Evolutionary conservation across 345 rosid species (phyloP).

Genomic region (Viola odorata): DNA sequence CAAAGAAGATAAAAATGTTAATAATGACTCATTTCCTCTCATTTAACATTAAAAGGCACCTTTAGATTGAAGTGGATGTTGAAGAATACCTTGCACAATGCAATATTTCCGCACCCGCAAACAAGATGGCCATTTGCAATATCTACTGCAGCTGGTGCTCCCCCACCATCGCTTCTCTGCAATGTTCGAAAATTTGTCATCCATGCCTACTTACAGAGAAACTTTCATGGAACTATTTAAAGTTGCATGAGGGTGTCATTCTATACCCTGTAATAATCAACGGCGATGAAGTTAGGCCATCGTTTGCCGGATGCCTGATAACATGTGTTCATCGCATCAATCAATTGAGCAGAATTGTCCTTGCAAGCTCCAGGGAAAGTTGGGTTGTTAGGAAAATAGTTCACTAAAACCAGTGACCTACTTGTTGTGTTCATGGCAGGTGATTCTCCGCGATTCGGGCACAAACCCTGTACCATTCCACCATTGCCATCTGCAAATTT

Average conservation of each 20-base stretch:
- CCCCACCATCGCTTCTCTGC: constrained; percentile 32
- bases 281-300: constrained; percentile 31
- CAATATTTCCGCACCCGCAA: constrained; percentile 28
- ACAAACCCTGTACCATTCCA: constrained; percentile 20
- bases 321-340: constrained; percentile 20
- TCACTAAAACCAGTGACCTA: constrained; percentile 16
- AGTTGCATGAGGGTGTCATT: too few species aligned
- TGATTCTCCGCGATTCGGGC: constrained; percentile 25
- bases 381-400: constrained; percentile 17
- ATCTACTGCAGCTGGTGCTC: constrained; percentile 25
- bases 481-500: constrained; percentile 18
- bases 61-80: neutral
- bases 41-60: neutral
- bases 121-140: constrained; percentile 22
- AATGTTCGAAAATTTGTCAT: too few species aligned
- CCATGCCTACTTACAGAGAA: too few species aligned
- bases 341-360: constrained; percentile 24
- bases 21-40: neutral
- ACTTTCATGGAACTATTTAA: too few species aligned
- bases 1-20: neutral
- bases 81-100: constrained; percentile 20
- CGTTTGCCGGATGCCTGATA: constrained; percentile 19
- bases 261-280: constrained; percentile 24
- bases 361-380: constrained; percentile 19
- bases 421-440: constrained; percentile 15